These are phyloP conservation scores for Botrytis fragariae DNA, from an alignment of 2,329 filamentous ascomycete genomes.

Conservation along the genomic window DNA sequence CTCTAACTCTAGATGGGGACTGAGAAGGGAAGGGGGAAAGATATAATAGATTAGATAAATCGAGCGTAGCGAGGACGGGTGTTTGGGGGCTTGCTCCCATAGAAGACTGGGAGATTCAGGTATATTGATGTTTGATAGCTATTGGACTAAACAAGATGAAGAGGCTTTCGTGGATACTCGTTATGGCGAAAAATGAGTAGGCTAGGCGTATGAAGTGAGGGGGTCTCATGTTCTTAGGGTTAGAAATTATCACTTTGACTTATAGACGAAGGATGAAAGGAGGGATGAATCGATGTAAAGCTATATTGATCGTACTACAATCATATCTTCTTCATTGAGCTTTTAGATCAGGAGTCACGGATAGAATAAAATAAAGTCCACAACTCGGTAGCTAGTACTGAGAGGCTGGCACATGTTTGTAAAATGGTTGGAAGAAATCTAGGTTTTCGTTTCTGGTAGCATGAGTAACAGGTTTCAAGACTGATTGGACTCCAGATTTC, in stretches of 20 bases:
- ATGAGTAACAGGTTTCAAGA: neutral
- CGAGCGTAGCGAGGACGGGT: neutral
- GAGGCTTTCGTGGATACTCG: neutral
- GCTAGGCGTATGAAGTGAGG: neutral
- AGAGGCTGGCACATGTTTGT: neutral
- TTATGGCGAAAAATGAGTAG: neutral
- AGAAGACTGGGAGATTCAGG: neutral
- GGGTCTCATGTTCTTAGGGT: neutral
- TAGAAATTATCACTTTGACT: neutral
- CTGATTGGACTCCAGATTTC: neutral
- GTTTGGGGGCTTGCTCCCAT: neutral
- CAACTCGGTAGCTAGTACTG: neutral
- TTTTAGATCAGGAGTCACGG: neutral
- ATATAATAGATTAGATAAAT: neutral
- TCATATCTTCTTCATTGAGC: neutral
- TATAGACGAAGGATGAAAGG: neutral
- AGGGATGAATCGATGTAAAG: neutral
- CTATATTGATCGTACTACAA: neutral
- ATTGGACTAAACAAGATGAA: neutral
- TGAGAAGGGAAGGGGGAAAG: neutral
- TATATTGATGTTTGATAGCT: neutral
- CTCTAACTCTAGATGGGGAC: neutral
- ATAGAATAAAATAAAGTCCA: neutral
- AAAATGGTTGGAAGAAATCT: neutral
- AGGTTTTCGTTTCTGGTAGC: neutral